Base-by-base conservation (phyloP, 1,139 yeast genomes). In the Yamadazyma kanchanaburiensis region DNA sequence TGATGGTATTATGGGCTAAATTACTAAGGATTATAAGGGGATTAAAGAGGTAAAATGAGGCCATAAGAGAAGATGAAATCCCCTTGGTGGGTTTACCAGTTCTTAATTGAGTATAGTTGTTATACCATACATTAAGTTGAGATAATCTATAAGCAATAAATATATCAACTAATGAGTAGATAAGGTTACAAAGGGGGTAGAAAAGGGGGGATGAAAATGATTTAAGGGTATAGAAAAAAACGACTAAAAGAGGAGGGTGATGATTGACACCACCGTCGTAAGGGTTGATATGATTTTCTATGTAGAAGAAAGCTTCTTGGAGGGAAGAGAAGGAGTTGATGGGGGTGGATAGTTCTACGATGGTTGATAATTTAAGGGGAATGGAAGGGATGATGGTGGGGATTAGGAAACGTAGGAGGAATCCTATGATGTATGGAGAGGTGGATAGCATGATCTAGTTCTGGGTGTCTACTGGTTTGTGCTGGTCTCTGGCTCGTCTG, bases 221-320 rank as follows among this genome's bases (percentile, higher is more conserved):
- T 8, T 38, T 27, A 25, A 40, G 30, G 4, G 39, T 12, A 77
- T 38, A 3, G 64, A 37, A 18, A 66, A 62, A 42, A 5, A 69
- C 60, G 31, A 86, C 69, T 24, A 85, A 49, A 20, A 89, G 51
- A 1, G 96, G 96, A 4, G 94, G 72, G 49, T 87, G 94, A 53
- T 88, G 94, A 27, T 83, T 86, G 18, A 86, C 80, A 2, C 95
- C 95, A 12, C 95, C 95, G 37, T 77, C 77, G 48, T 88, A 89
- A 5, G 89, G 77, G 35, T 80, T 71, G 28, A 82, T 65, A 10
- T 70, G 69, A 40, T 78, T 72, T n/a, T 66, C 55, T 34, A 76
- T 58, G 39, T 85, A 73, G 50, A 74, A 88, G 26, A 87, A 66
- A 7, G 96, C 96, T 53, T 91, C 98, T 48, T 74, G 65, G 28